Evolutionary conservation across 2,329 filamentous ascomycete genomes (phyloP).

Genomic region (Botrytis tulipae): DNA sequence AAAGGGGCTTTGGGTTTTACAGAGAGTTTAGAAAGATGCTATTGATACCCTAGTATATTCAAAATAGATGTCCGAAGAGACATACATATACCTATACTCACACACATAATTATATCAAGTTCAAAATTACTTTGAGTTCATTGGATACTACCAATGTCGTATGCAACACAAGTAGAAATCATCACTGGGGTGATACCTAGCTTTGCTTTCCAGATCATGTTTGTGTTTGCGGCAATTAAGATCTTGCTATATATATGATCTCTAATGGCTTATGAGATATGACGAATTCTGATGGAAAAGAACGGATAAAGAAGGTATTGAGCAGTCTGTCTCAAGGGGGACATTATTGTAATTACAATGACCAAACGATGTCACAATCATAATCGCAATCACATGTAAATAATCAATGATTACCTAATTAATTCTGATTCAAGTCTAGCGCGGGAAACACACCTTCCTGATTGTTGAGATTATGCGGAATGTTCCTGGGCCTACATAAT

Average conservation of each 20-base stretch:
- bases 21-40: conserved; percentile 6
- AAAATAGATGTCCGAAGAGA: background rate
- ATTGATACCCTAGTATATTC: background rate
- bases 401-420: conserved; percentile 7
- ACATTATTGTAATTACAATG: background rate
- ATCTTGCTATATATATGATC: background rate
- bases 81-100: background rate
- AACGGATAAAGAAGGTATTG: background rate
- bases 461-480: conserved; percentile 15
- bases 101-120: background rate
- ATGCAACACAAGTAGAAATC: too few relatives aligned
- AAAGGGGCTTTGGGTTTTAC: conserved; percentile 17
- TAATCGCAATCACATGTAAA: conserved; percentile 6
- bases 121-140: background rate
- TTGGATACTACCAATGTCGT: background rate
- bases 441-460: background rate
- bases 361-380: background rate
- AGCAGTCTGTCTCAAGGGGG: background rate
- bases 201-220: too few relatives aligned
- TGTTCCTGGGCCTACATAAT: conserved; percentile 1
- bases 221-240: background rate
- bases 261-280: background rate
- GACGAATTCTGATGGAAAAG: background rate
- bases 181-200: too few relatives aligned
- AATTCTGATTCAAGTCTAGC: background rate